These are phyloP conservation scores for Claviceps spartinae DNA, from an alignment of 2,329 filamentous ascomycete genomes.

Conservation along the genomic window DNA sequence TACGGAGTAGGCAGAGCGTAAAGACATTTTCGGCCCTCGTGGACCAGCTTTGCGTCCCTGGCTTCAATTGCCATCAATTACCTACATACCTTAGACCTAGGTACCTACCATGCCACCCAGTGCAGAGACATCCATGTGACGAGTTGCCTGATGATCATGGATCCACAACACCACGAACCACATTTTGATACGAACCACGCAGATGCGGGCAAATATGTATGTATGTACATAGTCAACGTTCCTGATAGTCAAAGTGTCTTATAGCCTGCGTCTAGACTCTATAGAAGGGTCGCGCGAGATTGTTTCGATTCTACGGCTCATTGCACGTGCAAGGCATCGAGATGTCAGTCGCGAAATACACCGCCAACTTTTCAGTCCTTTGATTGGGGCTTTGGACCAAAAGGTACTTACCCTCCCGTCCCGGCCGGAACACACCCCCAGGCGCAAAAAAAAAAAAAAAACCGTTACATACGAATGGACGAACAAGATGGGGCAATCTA, in stretches of 20 bases:
- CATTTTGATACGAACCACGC: not conserved
- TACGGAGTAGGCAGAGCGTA: not conserved
- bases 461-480: not conserved
- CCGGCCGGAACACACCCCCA: not conserved
- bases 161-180: not conserved
- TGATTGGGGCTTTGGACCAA: too few species aligned
- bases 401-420: not conserved
- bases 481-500: conserved; percentile 3
- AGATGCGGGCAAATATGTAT: not conserved
- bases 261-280: not conserved
- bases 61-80: not conserved
- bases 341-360: not conserved
- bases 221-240: not conserved
- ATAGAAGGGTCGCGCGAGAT: not conserved
- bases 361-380: not conserved
- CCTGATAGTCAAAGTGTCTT: too few species aligned
- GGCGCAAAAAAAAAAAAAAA: not conserved
- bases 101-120: not conserved
- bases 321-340: not conserved
- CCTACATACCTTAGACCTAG: too few species aligned
- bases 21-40: not conserved
- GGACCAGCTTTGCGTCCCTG: not conserved
- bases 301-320: not conserved
- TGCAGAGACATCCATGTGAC: not conserved
- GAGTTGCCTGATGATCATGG: not conserved